phyloP scores from a whole-genome alignment of 176 grass and related monocot species.

The Urochloa ruziziensis region DNA sequence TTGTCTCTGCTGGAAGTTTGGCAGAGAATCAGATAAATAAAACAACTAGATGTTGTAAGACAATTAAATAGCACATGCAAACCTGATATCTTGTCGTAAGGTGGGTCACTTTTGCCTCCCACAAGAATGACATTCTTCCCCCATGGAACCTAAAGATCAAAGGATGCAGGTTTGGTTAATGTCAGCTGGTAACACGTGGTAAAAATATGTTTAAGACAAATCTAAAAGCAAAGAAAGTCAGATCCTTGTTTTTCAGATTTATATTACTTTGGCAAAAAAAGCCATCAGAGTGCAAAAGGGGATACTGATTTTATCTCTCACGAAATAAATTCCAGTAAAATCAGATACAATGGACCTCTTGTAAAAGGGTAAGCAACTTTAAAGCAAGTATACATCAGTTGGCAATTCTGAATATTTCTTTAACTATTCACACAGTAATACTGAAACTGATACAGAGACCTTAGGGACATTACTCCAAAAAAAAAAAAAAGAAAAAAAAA shows the following conservation, averaged over 20 bases:
- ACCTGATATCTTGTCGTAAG: constrained; percentile 81
- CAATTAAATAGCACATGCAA: constrained; percentile 26
- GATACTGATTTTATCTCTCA: neutral
- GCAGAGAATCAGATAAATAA: constrained; percentile 20
- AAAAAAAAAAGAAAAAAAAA: too few relatives aligned
- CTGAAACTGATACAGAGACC: neutral
- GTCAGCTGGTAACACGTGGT: neutral
- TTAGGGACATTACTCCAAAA: too few relatives aligned
- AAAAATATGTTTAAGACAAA: too few relatives aligned
- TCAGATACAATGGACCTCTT: neutral
- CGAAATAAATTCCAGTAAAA: constrained; percentile 2
- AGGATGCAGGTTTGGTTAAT: neutral
- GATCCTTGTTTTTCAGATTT: neutral
- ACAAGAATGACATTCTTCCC: constrained; percentile 88
- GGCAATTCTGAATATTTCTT: neutral
- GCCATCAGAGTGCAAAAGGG: neutral
- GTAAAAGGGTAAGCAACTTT: neutral
- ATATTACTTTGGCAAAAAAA: neutral
- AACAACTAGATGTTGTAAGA: neutral
- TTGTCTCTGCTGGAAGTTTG: constrained; percentile 39
- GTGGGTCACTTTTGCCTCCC: constrained; percentile 88
- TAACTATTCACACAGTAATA: neutral
- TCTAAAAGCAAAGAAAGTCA: neutral
- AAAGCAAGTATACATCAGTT: neutral
- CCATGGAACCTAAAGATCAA: constrained; percentile 68